phyloP scores from a whole-genome alignment of 495 filamentous ascomycete species.

The Evernia prunastri region DNA sequence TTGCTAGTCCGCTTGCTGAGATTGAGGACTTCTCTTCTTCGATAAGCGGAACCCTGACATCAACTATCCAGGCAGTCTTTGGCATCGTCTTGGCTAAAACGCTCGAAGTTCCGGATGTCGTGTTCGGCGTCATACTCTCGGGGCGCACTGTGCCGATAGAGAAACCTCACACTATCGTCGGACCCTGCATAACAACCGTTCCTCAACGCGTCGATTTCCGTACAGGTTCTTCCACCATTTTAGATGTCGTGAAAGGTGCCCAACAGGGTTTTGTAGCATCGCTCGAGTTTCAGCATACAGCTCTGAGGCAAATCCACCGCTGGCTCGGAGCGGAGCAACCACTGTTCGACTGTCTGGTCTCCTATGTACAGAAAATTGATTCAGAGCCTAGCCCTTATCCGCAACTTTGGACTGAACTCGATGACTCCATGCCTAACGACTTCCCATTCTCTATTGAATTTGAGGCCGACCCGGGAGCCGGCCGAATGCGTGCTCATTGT shows the following conservation, averaged over 20 bases:
- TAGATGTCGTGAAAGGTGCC: constrained; percentile 33
- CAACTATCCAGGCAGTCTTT: constrained; percentile 38
- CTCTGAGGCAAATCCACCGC: constrained; percentile 41
- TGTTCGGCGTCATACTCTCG: constrained; percentile 42
- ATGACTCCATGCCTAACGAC: constrained; percentile 33
- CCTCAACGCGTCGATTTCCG: constrained; percentile 51
- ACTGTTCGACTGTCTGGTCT: constrained; percentile 42
- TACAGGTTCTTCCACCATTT: not conserved
- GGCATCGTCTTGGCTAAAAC: constrained; percentile 39
- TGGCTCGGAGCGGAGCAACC: constrained; percentile 39
- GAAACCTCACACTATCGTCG: constrained; percentile 62
- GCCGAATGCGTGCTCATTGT: constrained; percentile 27
- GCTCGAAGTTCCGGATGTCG: constrained; percentile 34
- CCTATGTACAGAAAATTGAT: constrained; percentile 25
- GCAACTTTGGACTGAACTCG: constrained; percentile 30
- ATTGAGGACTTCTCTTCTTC: constrained; percentile 31
- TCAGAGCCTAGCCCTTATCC: constrained; percentile 13
- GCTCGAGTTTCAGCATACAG: constrained; percentile 41
- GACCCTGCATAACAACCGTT: constrained; percentile 85
- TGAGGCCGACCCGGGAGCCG: constrained; percentile 25
- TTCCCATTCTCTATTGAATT: constrained; percentile 36
- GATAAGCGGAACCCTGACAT: constrained; percentile 33
- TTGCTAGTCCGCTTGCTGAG: constrained; percentile 24
- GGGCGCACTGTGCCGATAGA: constrained; percentile 45
- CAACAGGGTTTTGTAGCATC: constrained; percentile 39